phyloP scores from a whole-genome alignment of 208 protist genomes.

The Trypanosomatidae sp. region DNA sequence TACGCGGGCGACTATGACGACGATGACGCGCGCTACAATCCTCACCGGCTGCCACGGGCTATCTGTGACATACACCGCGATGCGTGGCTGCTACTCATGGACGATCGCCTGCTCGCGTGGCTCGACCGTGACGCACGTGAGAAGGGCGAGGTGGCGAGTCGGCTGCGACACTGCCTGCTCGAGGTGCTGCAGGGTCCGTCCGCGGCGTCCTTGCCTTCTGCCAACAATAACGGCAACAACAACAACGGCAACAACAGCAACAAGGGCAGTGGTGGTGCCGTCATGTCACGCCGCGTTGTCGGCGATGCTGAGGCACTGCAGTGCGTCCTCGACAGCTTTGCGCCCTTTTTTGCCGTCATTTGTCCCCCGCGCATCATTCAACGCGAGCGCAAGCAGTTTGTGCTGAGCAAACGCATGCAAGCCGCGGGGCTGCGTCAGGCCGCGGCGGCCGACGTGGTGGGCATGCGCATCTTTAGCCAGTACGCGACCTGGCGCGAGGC shows the following conservation, averaged over 20 bases:
- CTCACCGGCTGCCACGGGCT: constrained; percentile 14
- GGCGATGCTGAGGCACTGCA: constrained; percentile 16
- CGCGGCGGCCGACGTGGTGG: constrained; percentile 26
- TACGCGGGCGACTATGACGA: too few relatives aligned
- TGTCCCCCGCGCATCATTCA: constrained; percentile 23
- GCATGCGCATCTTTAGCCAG: constrained; percentile 69
- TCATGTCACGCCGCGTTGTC: not conserved
- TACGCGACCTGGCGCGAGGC: constrained; percentile 74
- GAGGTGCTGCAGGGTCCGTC: constrained; percentile 28
- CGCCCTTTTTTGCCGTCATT: constrained; percentile 76
- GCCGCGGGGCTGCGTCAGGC: constrained; percentile 1
- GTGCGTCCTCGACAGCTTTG: constrained; percentile 59
- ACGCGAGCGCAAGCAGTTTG: constrained; percentile 17
- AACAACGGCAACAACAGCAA: not conserved
- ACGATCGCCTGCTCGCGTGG: constrained; percentile 74
- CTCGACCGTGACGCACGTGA: constrained; percentile 62
- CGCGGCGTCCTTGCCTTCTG: not conserved
- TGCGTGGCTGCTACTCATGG: constrained; percentile 76
- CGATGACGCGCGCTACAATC: too few relatives aligned
- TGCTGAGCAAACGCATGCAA: constrained; percentile 15
- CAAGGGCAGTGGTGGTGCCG: not conserved
- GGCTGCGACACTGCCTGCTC: constrained; percentile 54
- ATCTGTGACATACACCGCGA: constrained; percentile 52
- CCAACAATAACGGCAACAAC: not conserved
- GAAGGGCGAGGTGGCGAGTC: constrained; percentile 38